Base-by-base conservation (phyloP, 2,329 filamentous ascomycete genomes). In the Bipolaris bicolor region DNA sequence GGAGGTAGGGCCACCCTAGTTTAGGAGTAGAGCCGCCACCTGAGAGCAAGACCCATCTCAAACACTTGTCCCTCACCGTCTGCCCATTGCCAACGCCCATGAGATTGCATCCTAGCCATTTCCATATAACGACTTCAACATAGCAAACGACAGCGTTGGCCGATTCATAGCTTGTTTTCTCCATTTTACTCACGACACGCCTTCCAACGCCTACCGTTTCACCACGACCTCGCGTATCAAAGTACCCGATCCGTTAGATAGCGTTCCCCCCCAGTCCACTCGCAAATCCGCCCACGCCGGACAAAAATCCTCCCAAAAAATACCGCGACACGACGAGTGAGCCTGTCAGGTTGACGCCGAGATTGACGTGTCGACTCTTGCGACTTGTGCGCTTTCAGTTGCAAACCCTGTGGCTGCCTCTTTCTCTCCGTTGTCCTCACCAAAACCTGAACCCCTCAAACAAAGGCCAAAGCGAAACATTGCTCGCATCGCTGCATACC, bases 131-230 rank as follows among this genome's bases (percentile, higher is more conserved):
- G 57, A 60, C 52, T 26, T 52, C 46, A 43, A 52, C 50, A 39
- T 55, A 53, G 53, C 55, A 41, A 58, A 51, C 49, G 26, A 37
- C 48, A 49, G 41, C 52, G 57, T 47, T 60, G 44, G 55, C 44
- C 58, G 31, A 55, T 49, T 51, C 47, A 55, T 41, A 52, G 54
- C 56, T 52, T 57, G 52, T 44, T 45, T 51, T 37, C 47, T 55
- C 51, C 47, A 57, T 45, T 57, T 48, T 39, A 52, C 37, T 34
- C 55, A 47, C 61, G 54, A 64, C 59, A 57, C 62, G 52, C 22
- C 60, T 65, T 70, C 70, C 59, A 71, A 76, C 73, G 65, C 65
- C 60, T 58, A 68, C 61, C 63, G 73, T 76, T 71, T 76, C 73
- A 74, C 57, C 59, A 53, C 50, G 55, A 59, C 68, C 64, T 67